A percentile compares a stretch with the other conserved stretches of the same genome.
These are phyloP conservation scores for Symmetrospora coprosmae DNA, from an alignment of 768 basidiomycete genomes.

Conservation along the genomic window DNA sequence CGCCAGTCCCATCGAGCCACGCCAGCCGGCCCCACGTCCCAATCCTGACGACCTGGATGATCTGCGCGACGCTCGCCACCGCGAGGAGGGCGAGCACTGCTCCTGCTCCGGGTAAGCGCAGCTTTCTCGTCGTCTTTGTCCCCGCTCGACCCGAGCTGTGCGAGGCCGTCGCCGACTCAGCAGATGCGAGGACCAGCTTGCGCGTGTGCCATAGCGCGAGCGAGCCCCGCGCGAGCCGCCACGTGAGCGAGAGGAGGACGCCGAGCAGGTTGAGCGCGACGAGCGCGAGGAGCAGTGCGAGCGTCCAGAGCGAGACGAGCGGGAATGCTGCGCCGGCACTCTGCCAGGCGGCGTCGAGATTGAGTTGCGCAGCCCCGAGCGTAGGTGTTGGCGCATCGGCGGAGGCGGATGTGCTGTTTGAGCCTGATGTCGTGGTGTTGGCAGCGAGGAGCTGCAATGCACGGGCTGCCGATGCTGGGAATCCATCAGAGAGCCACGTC, in stretches of 20 bases:
- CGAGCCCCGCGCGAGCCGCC: conserved; percentile 1
- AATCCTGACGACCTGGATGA: neutral
- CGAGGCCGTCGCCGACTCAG: neutral
- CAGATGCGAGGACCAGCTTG: neutral
- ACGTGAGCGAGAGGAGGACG: neutral
- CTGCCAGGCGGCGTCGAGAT: no score
- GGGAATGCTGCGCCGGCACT: no score
- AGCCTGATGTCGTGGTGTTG: no score
- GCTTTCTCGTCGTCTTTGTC: neutral
- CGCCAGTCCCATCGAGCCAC: no score
- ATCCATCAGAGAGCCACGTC: no score
- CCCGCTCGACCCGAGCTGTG: no score
- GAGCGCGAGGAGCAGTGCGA: neutral
- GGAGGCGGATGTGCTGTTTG: no score
- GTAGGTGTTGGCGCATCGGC: no score
- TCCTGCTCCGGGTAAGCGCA: neutral
- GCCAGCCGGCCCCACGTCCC: neutral
- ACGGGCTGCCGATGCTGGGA: no score
- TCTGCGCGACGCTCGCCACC: neutral
- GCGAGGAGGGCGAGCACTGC: neutral
- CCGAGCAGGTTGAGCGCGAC: neutral
- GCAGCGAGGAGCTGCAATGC: no score
- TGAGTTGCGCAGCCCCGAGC: no score
- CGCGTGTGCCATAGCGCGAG: neutral
- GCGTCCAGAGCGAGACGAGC: neutral